Evolutionary conservation across 139 green algal genomes (phyloP), one percentile per base, ranked within the genome.

Genomic region (Deuterostichococcus epilithicus): DNA sequence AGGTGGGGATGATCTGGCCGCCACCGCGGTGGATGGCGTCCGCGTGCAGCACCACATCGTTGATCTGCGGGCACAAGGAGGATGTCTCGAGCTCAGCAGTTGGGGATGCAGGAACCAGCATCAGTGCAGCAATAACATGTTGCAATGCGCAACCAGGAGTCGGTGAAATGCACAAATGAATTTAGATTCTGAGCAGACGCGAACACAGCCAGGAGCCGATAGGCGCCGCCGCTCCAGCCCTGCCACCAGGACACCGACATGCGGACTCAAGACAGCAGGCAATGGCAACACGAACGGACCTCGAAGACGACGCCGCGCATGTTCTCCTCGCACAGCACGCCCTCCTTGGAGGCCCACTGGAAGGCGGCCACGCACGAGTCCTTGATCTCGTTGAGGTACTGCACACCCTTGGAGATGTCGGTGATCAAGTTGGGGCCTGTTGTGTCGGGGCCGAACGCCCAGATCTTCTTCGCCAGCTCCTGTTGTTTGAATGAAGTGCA

Each of bases 381-480:
- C 92, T 98, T 99, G 90, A 99, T 99, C 90, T 99, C 96, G 80
- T 97, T 99, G 80, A 99, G 87, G 90, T 98, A 98, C 91, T 99
- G 96, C 82, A 99, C 96, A 82, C 96, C 96, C 94, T 99, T 99
- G 86, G 93, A 97, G 59, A 96, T 88, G 83, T 99, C 96, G 1
- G 97, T 83, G 68, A 99, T 77, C 81, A 99, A 80, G 92, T 99
- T 99, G 83, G 96, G 94, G 79, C 96, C 96, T 18, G 85, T 95
- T 73, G 96, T 99, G 89, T 99, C 96, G 71, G 96, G 96, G 76
- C 96, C 96, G 78, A 99, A 99, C 20, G 66, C 35, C 96, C 96
- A 99, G 88, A 99, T 99, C 95, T 99, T 99, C 92, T 97, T 98
- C 82, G 94, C 89, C 67, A 97, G 74, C 42, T 99, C 96, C 92